Evolutionary conservation across 2,329 filamentous ascomycete species (phyloP).

Genomic region (Didymosphaeria variabile): DNA sequence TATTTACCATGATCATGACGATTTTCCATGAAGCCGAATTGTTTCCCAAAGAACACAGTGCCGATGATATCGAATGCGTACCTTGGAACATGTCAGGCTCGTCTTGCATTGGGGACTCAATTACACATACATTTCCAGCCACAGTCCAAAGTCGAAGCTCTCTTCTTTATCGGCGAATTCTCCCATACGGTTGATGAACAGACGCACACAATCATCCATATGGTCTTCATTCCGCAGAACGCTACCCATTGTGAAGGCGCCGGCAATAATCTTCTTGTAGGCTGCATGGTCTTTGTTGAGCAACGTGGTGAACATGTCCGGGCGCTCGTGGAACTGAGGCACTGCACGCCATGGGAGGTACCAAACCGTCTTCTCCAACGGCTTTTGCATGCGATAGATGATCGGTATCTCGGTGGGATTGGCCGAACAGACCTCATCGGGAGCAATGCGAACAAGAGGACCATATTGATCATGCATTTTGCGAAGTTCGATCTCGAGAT

Average conservation of each 20-base stretch:
- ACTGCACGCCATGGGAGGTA: conserved; percentile 27
- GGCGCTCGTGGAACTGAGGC: conserved; percentile 16
- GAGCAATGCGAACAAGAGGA: conserved; percentile 57
- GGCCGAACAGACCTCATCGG: conserved; percentile 48
- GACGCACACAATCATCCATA: conserved; percentile 22
- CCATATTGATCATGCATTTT: conserved; percentile 38
- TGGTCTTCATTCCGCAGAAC: conserved; percentile 27
- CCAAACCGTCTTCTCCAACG: conserved; percentile 29
- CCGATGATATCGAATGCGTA: conserved; percentile 35
- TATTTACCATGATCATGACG: conserved; percentile 27
- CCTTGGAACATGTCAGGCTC: conserved; percentile 10
- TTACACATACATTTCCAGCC: conserved; percentile 40
- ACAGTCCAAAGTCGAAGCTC: conserved; percentile 27
- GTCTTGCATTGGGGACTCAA: not conserved
- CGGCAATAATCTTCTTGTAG: conserved; percentile 24
- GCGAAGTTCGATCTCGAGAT: conserved; percentile 21
- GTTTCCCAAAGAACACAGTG: conserved; percentile 25
- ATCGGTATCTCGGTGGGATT: conserved; percentile 18
- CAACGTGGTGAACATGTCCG: conserved; percentile 24
- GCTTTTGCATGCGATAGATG: conserved; percentile 27
- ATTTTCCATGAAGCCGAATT: conserved; percentile 29
- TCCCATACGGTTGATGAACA: conserved; percentile 26
- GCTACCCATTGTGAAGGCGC: conserved; percentile 22
- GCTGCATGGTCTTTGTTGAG: conserved; percentile 23
- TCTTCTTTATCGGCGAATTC: conserved; percentile 24